Percentiles rank a stretch among this genome's conserved stretches.
Conservation (phyloP, 192 early-diverging fungal species). For the Jimgerdemannia lactiflua region DNA sequence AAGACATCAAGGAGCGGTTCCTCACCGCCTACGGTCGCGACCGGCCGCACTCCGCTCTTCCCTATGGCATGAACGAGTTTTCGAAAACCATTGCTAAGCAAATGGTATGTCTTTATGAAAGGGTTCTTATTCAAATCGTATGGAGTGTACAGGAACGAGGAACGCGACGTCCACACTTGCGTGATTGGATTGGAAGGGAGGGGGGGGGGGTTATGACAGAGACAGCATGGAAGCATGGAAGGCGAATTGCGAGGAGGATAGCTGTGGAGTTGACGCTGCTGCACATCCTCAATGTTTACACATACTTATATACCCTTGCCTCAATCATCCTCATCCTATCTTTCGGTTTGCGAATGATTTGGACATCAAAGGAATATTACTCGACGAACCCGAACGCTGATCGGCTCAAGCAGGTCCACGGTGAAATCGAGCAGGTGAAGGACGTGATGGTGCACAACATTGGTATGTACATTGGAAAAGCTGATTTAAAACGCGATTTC, state of each 20-base stretch:
- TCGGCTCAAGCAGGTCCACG: constrained; percentile 76
- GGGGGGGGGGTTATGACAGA: too few relatives aligned
- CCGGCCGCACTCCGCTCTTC: constrained; percentile 50
- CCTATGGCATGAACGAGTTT: constrained; percentile 83
- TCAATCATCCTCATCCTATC: neutral
- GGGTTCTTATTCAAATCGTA: neutral
- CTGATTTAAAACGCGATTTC: neutral
- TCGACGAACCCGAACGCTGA: constrained; percentile 70
- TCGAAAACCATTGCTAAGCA: constrained; percentile 72
- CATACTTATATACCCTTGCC: neutral
- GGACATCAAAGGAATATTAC: constrained; percentile 58
- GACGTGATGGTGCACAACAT: constrained; percentile 97
- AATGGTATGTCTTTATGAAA: constrained; percentile 56
- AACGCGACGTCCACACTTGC: too few relatives aligned
- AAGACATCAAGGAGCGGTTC: constrained; percentile 74
- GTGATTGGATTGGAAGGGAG: too few relatives aligned
- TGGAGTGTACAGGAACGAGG: neutral
- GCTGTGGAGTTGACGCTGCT: neutral
- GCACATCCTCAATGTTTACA: neutral
- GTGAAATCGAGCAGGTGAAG: constrained; percentile 91
- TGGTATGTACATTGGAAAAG: constrained; percentile 34
- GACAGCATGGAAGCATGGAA: too few relatives aligned
- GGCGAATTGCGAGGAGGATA: too few relatives aligned
- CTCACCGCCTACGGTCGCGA: constrained; percentile 50
- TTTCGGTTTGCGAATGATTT: constrained; percentile 7